These are phyloP conservation scores for Mytilinidion resinicola DNA, from an alignment of 495 filamentous ascomycete species.

Conservation along the genomic window DNA sequence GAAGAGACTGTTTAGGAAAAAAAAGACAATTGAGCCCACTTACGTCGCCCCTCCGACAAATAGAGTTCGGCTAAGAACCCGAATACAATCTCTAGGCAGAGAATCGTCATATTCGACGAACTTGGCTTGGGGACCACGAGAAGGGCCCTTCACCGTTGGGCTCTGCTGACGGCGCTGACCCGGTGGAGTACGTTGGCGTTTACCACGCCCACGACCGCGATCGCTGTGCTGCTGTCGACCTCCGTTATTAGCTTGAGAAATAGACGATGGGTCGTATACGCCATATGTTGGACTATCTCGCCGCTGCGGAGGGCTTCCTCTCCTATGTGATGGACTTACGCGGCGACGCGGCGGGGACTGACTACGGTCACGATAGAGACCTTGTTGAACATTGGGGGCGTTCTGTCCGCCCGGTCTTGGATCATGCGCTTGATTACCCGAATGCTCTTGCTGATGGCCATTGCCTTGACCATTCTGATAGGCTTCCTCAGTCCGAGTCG, in stretches of 20 bases:
- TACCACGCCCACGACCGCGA: conserved; percentile 25
- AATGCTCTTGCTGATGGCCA: not conserved
- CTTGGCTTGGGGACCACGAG: conserved; percentile 54
- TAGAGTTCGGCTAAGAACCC: conserved; percentile 88
- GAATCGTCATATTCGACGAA: conserved; percentile 72
- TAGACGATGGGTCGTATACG: conserved; percentile 35
- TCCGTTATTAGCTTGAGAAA: conserved; percentile 10
- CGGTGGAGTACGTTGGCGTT: conserved; percentile 71
- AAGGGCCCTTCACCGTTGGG: conserved; percentile 34
- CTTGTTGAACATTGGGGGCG: not conserved
- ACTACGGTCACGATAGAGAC: conserved; percentile 29
- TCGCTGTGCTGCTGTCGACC: conserved; percentile 16
- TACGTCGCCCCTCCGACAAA: conserved; percentile 81
- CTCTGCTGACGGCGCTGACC: conserved; percentile 51
- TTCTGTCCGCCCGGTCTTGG: not conserved
- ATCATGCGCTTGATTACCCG: not conserved
- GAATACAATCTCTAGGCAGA: conserved; percentile 70
- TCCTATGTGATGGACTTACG: conserved; percentile 28
- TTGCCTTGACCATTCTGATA: conserved; percentile 22
- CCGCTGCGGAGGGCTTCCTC: conserved; percentile 21
- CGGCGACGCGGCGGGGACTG: conserved; percentile 32
- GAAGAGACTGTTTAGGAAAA: not conserved
- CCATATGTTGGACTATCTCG: conserved; percentile 65
- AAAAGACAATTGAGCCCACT: conserved; percentile 14
- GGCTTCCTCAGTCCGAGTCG: conserved; percentile 2